Percentiles rank a stretch among this genome's conserved stretches.
Evolutionary conservation across 1,139 yeast species (phyloP).

Genomic region (Sugiyamaella castrensis): DNA sequence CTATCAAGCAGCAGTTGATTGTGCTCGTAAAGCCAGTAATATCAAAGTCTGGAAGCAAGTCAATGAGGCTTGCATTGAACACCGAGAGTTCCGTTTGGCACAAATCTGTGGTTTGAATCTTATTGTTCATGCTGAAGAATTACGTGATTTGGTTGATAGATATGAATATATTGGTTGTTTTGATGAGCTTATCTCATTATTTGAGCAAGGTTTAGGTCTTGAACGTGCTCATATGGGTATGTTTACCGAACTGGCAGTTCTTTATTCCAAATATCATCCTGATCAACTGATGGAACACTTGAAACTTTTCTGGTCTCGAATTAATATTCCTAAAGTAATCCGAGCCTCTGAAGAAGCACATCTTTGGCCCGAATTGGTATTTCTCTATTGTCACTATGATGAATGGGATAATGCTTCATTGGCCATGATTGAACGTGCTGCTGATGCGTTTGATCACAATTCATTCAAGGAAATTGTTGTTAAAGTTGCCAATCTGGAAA

Average conservation of each 20-base stretch:
- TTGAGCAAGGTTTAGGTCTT: conserved; percentile 92
- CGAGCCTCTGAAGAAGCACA: conserved; percentile 93
- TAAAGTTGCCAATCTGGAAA: conserved; percentile 93
- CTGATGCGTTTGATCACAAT: conserved; percentile 88
- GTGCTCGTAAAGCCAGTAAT: conserved; percentile 97
- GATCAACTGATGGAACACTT: conserved; percentile 93
- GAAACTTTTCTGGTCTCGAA: conserved; percentile 96
- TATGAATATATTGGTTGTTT: conserved; percentile 91
- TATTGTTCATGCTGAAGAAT: conserved; percentile 96
- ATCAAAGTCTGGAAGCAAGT: conserved; percentile 96
- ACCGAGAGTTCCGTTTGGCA: conserved; percentile 92
- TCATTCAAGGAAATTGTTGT: conserved; percentile 93
- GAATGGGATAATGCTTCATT: conserved; percentile 99
- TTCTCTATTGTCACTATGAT: conserved; percentile 95
- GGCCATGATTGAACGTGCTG: conserved; percentile 95
- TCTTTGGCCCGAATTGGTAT: conserved; percentile 93
- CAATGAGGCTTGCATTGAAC: conserved; percentile 92
- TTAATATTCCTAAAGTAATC: conserved; percentile 95
- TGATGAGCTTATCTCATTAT: conserved; percentile 83
- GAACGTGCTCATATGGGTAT: conserved; percentile 99
- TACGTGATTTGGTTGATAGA: conserved; percentile 81
- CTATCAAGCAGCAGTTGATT: conserved; percentile 95
- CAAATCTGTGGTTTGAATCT: conserved; percentile 98
- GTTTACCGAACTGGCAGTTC: conserved; percentile 93
- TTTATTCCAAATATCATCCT: conserved; percentile 88